phyloP scores from a whole-genome alignment of 2,329 filamentous ascomycete genomes.

The Decorospora gaudefroyi region DNA sequence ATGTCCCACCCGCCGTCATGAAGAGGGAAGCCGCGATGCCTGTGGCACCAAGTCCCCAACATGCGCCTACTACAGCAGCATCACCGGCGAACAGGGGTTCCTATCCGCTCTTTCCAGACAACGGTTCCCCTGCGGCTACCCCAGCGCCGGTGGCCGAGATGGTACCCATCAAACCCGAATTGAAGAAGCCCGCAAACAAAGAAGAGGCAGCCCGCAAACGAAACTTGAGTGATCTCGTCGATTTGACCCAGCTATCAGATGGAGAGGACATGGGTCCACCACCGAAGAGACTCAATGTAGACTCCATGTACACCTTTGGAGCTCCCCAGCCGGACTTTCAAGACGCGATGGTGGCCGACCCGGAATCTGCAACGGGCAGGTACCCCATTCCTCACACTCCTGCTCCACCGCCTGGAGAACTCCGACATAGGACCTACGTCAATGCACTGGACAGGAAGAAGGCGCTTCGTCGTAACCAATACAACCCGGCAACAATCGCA shows the following conservation, averaged over 20 bases:
- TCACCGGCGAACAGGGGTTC: constrained; percentile 17
- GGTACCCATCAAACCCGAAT: constrained; percentile 33
- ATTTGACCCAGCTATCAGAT: constrained; percentile 56
- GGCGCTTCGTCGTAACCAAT: constrained; percentile 56
- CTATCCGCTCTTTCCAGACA: constrained; percentile 23
- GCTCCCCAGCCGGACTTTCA: constrained; percentile 15
- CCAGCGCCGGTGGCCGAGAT: constrained; percentile 40
- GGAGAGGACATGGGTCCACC: constrained; percentile 48
- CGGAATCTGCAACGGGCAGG: constrained; percentile 23
- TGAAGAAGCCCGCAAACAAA: constrained; percentile 53
- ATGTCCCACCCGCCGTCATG: constrained; percentile 30
- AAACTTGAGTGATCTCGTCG: constrained; percentile 59
- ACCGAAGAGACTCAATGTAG: constrained; percentile 37
- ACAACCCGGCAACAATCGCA: constrained; percentile 66
- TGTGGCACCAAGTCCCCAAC: constrained; percentile 22
- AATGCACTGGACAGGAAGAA: constrained; percentile 54
- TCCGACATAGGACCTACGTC: constrained; percentile 43
- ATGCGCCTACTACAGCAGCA: constrained; percentile 21
- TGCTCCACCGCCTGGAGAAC: constrained; percentile 17
- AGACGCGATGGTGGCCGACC: constrained; percentile 21
- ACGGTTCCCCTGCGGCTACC: constrained; percentile 19
- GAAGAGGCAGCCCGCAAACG: constrained; percentile 61
- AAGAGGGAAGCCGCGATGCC: constrained; percentile 23
- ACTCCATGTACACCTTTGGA: constrained; percentile 16
- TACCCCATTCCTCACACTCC: constrained; percentile 28